Evolutionary conservation across 768 basidiomycete species (phyloP).

Genomic region (Rhodotorula toruloides): DNA sequence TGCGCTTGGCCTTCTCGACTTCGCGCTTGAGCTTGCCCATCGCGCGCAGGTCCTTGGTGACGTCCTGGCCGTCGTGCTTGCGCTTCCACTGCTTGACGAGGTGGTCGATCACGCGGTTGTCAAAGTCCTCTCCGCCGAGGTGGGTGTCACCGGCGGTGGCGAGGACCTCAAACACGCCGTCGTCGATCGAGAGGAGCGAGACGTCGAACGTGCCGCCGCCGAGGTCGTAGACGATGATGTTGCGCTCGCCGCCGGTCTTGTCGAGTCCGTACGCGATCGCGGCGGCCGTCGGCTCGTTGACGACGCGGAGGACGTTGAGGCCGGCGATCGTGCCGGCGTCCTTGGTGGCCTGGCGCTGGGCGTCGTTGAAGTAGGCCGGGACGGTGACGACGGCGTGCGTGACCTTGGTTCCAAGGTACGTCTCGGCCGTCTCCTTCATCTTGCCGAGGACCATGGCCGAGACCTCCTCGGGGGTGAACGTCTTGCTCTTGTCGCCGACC

Average conservation of each 20-base stretch:
- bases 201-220: constrained; percentile 99
- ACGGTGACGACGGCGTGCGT: constrained; percentile 97
- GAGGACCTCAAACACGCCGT: constrained; percentile 83
- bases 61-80: constrained; percentile 75
- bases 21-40: constrained; percentile 89
- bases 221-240: constrained; percentile 96
- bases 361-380: constrained; percentile 87
- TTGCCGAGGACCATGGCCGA: constrained; percentile 90
- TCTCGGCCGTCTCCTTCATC: constrained; percentile 99
- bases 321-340: constrained; percentile 94
- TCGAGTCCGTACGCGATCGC: constrained; percentile 97
- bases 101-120: constrained; percentile 86
- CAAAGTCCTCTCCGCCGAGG: constrained; percentile 93
- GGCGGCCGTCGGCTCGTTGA: constrained; percentile 95
- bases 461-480: constrained; percentile 59
- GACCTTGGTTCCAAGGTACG: constrained; percentile 91
- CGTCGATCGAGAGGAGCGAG: constrained; percentile 87
- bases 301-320: constrained; percentile 89
- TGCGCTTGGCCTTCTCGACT: constrained; percentile 93
- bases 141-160: constrained; percentile 92
- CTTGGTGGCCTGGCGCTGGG: constrained; percentile 98
- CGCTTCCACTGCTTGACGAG: constrained; percentile 85
- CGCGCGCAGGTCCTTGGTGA: constrained; percentile 69
- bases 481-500: constrained; percentile 68
- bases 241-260: constrained; percentile 79